A percentile compares a stretch with the other conserved stretches of the same genome.
These are phyloP conservation scores for Talaromyces sp. DNA, from an alignment of 2,329 filamentous ascomycete species.

Conservation along the genomic window DNA sequence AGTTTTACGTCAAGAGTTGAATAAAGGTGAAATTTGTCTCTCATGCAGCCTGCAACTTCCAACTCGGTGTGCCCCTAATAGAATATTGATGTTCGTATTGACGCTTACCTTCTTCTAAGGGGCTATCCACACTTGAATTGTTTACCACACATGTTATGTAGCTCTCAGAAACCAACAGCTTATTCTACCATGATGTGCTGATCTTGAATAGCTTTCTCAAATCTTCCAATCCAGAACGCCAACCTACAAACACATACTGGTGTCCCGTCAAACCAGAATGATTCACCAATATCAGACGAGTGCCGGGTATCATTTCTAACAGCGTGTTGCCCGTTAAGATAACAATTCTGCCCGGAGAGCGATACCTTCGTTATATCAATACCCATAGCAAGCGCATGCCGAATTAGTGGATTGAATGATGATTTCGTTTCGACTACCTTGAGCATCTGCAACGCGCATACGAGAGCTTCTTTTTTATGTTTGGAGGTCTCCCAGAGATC, in stretches of 20 bases:
- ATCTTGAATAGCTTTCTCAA: conserved; percentile 2
- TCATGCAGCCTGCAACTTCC: neutral
- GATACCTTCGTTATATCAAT: neutral
- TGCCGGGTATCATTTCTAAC: neutral
- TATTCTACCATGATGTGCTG: neutral
- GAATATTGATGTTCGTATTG: neutral
- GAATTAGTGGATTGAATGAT: conserved; percentile 3
- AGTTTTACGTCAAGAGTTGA: neutral
- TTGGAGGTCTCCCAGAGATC: neutral
- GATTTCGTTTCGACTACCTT: neutral
- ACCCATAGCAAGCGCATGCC: conserved; percentile 4
- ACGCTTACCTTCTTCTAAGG: neutral
- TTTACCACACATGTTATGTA: neutral
- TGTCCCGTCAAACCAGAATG: conserved; percentile 4
- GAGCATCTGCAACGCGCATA: conserved; percentile 10
- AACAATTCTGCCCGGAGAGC: neutral
- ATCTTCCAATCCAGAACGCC: neutral
- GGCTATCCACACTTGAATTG: neutral
- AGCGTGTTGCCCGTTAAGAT: neutral
- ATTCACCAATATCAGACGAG: neutral
- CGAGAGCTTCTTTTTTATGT: conserved; percentile 10
- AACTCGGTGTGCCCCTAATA: neutral
- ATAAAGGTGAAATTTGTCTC: neutral
- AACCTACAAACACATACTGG: conserved; percentile 12
- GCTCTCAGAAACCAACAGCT: neutral